Evolutionary conservation across 768 basidiomycete genomes (phyloP).

Genomic region (Rhodotorula graminis): DNA sequence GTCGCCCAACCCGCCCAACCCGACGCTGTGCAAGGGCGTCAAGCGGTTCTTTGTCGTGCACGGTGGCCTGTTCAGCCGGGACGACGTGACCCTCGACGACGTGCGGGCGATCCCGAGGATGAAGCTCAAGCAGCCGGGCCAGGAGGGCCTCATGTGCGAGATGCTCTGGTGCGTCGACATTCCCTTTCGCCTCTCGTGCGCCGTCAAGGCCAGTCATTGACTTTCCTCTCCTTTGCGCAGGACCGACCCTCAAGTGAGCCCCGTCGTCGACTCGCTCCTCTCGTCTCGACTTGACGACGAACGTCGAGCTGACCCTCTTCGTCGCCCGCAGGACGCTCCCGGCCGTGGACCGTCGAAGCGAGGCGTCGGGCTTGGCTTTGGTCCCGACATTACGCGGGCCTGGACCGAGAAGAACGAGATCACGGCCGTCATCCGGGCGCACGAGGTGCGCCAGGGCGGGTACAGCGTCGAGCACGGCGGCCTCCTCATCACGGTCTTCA

Average conservation of each 20-base stretch:
- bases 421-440: conserved; percentile 80
- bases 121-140: conserved; percentile 76
- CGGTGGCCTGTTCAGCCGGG: conserved; percentile 87
- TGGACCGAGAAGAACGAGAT: conserved; percentile 41
- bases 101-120: conserved; percentile 81
- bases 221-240: neutral
- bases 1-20: conserved; percentile 46
- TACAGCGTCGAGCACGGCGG: conserved; percentile 94
- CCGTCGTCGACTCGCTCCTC: neutral
- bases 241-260: conserved; percentile 6
- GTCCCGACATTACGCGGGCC: conserved; percentile 54
- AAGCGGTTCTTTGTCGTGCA: conserved; percentile 94
- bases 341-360: conserved; percentile 96
- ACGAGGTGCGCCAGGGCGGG: conserved; percentile 90
- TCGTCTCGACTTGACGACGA: conserved; percentile 57
- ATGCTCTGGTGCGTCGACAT: conserved; percentile 18
- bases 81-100: conserved; percentile 89
- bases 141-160: conserved; percentile 88
- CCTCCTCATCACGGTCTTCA: conserved; percentile 89
- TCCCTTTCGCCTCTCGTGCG: neutral
- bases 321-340: conserved; percentile 80
- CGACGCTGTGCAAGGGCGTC: conserved; percentile 76
- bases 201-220: no score
- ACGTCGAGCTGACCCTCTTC: conserved; percentile 56
- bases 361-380: conserved; percentile 92